Evolutionary conservation across 2,329 filamentous ascomycete species (phyloP).

Genomic region (Fusarium buharicum): DNA sequence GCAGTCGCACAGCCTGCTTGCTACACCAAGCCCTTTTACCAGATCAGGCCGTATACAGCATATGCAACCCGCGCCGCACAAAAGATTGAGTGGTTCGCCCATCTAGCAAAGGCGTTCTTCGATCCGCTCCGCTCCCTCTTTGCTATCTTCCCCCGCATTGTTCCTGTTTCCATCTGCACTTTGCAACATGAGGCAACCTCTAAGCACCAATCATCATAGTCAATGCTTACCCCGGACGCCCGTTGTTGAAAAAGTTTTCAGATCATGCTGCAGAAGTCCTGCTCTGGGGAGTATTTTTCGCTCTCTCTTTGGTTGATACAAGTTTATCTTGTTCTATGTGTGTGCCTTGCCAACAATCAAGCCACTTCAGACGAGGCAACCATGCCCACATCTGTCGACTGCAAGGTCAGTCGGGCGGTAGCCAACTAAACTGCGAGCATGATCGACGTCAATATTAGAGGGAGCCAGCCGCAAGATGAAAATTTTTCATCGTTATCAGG

Average conservation of each 20-base stretch:
- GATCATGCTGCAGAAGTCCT: constrained; percentile 19
- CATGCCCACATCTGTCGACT: constrained; percentile 7
- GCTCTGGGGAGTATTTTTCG: background rate
- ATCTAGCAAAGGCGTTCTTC: constrained; percentile 6
- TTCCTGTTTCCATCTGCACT: constrained; percentile 25
- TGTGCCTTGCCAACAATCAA: constrained; percentile 32
- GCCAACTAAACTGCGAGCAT: constrained; percentile 7
- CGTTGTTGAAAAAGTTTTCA: constrained; percentile 34
- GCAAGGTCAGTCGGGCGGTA: constrained; percentile 11
- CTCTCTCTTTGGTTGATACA: constrained; percentile 10
- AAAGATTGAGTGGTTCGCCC: constrained; percentile 25
- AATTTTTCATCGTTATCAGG: constrained; percentile 18
- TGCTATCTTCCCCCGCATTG: constrained; percentile 19
- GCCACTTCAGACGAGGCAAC: constrained; percentile 32
- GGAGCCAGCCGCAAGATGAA: constrained; percentile 37
- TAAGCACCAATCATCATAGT: constrained; percentile 28
- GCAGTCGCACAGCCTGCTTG: constrained; percentile 3
- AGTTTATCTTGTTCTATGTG: constrained; percentile 8
- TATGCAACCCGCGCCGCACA: no score
- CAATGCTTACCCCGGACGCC: constrained; percentile 36
- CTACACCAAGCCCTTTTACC: background rate
- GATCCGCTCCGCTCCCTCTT: constrained; percentile 17
- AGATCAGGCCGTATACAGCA: background rate
- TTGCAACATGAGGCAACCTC: constrained; percentile 20
- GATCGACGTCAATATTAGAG: constrained; percentile 22